Conservation (phyloP, 2,329 filamentous ascomycete genomes). For the Curvularia sp. region DNA sequence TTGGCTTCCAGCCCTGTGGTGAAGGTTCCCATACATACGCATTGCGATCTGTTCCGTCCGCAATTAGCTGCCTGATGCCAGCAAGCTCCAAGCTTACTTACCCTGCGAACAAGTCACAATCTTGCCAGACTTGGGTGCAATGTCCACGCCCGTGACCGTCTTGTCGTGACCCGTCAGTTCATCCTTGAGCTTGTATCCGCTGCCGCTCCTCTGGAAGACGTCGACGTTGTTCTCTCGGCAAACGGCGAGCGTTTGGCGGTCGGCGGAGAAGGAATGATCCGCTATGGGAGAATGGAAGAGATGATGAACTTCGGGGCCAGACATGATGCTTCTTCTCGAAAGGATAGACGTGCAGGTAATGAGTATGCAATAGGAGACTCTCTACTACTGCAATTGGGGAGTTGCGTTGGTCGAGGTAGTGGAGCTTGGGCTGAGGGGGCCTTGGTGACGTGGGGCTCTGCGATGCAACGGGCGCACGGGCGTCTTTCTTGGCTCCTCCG, state of each 20-base stretch:
- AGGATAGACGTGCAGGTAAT: neutral
- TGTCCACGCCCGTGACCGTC: conserved; percentile 93
- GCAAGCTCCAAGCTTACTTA: conserved; percentile 48
- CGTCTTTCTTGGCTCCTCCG: conserved; percentile 40
- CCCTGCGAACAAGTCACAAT: conserved; percentile 98
- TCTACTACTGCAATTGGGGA: conserved; percentile 72
- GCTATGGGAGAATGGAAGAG: conserved; percentile 96
- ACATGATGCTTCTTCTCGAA: conserved; percentile 65
- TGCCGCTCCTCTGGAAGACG: conserved; percentile 78
- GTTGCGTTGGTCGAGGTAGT: conserved; percentile 10
- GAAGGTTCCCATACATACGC: conserved; percentile 97
- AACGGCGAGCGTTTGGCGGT: conserved; percentile 86
- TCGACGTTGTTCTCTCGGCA: conserved; percentile 89
- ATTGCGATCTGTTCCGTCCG: conserved; percentile 75
- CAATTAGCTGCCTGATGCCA: conserved; percentile 26
- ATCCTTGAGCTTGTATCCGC: conserved; percentile 82
- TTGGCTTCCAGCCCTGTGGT: conserved; percentile 93
- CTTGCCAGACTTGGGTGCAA: conserved; percentile 86
- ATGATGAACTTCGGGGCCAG: conserved; percentile 88
- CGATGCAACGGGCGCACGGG: conserved; percentile 21
- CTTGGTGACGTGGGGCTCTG: conserved; percentile 19
- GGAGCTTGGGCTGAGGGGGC: conserved; percentile 13
- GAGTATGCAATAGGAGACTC: conserved; percentile 83
- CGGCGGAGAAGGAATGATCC: conserved; percentile 97
- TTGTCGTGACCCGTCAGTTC: conserved; percentile 97